A percentile compares a stretch with the other conserved stretches of the same genome.
Conservation (phyloP, 164 flowering plant genomes). For the Berberis vulgaris region DNA sequence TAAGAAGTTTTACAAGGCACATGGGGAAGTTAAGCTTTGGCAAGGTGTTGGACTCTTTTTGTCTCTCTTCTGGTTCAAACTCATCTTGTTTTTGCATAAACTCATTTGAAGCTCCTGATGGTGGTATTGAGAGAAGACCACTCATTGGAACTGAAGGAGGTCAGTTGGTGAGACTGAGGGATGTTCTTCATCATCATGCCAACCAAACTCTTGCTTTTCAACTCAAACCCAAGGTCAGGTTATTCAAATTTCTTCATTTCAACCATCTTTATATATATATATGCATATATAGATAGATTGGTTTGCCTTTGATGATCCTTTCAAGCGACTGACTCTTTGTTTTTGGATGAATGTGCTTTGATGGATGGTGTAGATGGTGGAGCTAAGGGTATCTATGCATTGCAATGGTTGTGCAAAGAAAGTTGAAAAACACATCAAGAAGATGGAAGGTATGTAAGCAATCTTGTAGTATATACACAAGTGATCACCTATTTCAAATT, state of each 20-base stretch:
- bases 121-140: slow-evolving; percentile 36
- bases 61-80: slow-evolving; percentile 37
- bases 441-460: slow-evolving; percentile 49
- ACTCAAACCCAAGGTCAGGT: slow-evolving; percentile 59
- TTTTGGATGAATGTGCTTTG: slow-evolving; percentile 2
- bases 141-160: slow-evolving; percentile 22
- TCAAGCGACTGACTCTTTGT: background rate
- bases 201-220: slow-evolving; percentile 70
- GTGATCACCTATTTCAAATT: background rate
- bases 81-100: slow-evolving; percentile 56
- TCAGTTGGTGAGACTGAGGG: slow-evolving; percentile 39
- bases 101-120: slow-evolving; percentile 18
- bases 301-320: background rate
- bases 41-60: slow-evolving; percentile 44
- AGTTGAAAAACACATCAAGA: slow-evolving; percentile 69
- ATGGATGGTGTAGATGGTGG: slow-evolving; percentile 47
- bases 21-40: slow-evolving; percentile 62
- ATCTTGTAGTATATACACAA: background rate
- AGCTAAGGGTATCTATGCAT: slow-evolving; percentile 75
- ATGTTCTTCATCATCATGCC: slow-evolving; percentile 36
- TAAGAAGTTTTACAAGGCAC: background rate
- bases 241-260: background rate
- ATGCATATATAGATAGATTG: background rate
- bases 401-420: slow-evolving; percentile 77
- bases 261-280: background rate